Evolutionary conservation across 2,329 filamentous ascomycete genomes (phyloP), one percentile per base, ranked within the genome.

Genomic region (Colletotrichum spaethianum): DNA sequence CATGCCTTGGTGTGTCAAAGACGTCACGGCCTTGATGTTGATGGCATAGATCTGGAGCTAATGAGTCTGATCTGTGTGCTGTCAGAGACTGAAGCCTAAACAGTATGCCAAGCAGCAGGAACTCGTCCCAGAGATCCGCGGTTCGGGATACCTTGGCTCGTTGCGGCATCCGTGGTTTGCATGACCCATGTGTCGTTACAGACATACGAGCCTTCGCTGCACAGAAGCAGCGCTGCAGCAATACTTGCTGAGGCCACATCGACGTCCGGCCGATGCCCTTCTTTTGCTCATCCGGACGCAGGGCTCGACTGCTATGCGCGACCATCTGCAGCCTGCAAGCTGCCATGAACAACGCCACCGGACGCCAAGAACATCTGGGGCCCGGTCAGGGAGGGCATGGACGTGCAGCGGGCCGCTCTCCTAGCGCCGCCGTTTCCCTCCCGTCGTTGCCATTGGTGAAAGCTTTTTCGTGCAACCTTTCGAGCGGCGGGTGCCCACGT

Each of bases 361-460:
- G 44, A 62, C 8, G 59, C 59, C 44, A 62, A 62, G 59, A 38
- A 36, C 20, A 26, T 50, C 59, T 18, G 59, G 36, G 40, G 28
- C 57, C 23, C 40, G 26, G 50, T 18, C 50, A 31, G 52, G 18
- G 52, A 12, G 33, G 31, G 20, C 8, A 8, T 12, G 20, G 12
- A 18, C 3, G 6, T 6, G 44, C 40, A 50, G 44, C 59, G 59
- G 59, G 59, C 59, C 42, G 59, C 59, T 23, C 31, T 38, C 42
- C 33, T 62, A 50, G 59, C 31, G 42, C 20, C 33, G 42, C 31
- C n/a, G 9, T 14, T 36, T 38, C 18, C 33, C 14, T 11, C n/a
- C n/a, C 20, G 9, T 31, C 40, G 11, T 46, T 33, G 59, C 31
- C 33, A 12, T 46, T 8, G 28, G 11, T 18, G 46, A 14, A 2